Percentiles rank a stretch among this genome's conserved stretches.
These are phyloP conservation scores for Musa balbisiana DNA, from an alignment of 202 grass and related monocot genomes.

Conservation along the genomic window DNA sequence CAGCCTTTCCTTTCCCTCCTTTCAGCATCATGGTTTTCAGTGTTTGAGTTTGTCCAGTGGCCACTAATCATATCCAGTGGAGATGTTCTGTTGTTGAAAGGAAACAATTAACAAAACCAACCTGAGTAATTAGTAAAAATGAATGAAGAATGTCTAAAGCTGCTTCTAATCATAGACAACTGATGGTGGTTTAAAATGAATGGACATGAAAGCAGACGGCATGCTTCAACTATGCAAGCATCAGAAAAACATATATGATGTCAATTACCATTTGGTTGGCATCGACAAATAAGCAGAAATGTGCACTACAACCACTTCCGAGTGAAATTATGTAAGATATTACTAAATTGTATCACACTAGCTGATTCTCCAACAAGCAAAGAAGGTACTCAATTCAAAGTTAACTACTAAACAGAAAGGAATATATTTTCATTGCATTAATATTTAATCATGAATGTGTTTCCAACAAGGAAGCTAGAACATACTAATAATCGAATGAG, in stretches of 20 bases:
- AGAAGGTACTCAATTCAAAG: no score
- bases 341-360: no score
- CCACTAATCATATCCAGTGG: slow-evolving; percentile 35
- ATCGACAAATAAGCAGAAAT: no score
- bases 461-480: no score
- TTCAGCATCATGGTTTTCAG: slow-evolving; percentile 25
- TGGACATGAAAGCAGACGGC: neutral
- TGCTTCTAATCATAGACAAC: neutral
- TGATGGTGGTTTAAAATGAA: neutral
- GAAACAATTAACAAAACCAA: neutral
- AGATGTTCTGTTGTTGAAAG: slow-evolving; percentile 30
- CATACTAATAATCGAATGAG: no score
- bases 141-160: neutral
- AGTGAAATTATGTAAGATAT: neutral
- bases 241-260: neutral
- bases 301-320: no score
- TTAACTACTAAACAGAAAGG: no score
- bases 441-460: no score
- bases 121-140: neutral
- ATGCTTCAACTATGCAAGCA: neutral
- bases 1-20: slow-evolving; percentile 69
- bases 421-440: no score
- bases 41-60: slow-evolving; percentile 41
- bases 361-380: no score
- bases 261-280: neutral